Percentiles rank a stretch among this genome's conserved stretches.
phyloP scores from a whole-genome alignment of 345 rosid genomes.

The Moricandia moricandioides region DNA sequence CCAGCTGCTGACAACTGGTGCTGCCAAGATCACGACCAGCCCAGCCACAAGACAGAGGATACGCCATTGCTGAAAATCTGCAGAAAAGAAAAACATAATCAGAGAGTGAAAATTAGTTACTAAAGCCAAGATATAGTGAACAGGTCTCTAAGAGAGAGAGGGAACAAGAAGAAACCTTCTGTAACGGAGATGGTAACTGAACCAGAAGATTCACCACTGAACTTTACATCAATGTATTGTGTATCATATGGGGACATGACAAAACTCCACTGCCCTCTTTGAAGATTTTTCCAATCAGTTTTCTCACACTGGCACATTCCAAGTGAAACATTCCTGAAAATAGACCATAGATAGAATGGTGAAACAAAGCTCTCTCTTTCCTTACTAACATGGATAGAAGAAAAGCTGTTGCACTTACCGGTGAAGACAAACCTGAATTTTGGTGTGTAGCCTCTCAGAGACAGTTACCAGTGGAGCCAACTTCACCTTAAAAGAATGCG shows the following conservation, averaged over 20 bases:
- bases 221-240: conserved; percentile 73
- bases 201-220: conserved; percentile 47
- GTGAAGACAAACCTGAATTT: conserved; percentile 75
- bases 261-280: conserved; percentile 62
- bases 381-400: neutral
- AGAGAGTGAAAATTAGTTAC: neutral
- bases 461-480: conserved; percentile 50
- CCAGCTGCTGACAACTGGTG: conserved; percentile 85
- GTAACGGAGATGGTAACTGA: conserved; percentile 46
- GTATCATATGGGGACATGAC: conserved; percentile 74
- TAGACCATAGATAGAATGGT: conserved; percentile 4
- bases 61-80: conserved; percentile 87
- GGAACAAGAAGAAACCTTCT: conserved; percentile 51
- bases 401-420: conserved; percentile 45
- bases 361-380: neutral
- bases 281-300: conserved; percentile 68
- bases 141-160: neutral
- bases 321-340: conserved; percentile 68
- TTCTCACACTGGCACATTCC: conserved; percentile 65
- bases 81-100: conserved; percentile 17
- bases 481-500: conserved; percentile 55
- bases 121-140: neutral
- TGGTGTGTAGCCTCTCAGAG: conserved; percentile 56
- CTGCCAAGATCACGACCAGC: conserved; percentile 55
- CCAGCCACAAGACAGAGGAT: conserved; percentile 67